Conservation (phyloP, 192 early-diverging fungal genomes). For the Haplosporangium gracile region DNA sequence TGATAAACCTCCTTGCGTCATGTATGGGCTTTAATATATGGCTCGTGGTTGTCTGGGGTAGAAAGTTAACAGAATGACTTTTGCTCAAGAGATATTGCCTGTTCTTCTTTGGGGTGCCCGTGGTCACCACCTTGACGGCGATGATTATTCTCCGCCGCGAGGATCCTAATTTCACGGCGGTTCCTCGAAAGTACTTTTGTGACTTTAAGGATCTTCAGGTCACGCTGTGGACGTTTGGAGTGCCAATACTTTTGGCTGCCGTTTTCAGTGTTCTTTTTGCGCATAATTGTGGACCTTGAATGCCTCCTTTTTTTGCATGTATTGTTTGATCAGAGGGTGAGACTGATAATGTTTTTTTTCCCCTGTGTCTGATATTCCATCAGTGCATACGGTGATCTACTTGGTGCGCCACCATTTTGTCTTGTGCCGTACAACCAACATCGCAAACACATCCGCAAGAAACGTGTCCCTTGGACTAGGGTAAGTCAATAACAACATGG, state of each 20-base stretch:
- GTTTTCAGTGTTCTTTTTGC: slow-evolving; percentile 13
- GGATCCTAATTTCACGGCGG: slow-evolving; percentile 7
- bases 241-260: slow-evolving; percentile 20
- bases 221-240: slow-evolving; percentile 11
- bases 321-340: neutral
- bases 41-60: slow-evolving; percentile 22
- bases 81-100: slow-evolving; percentile 39
- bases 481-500: neutral
- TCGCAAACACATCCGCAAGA: neutral
- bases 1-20: slow-evolving; percentile 11
- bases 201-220: slow-evolving; percentile 17
- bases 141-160: slow-evolving; percentile 18
- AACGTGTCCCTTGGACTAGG: slow-evolving; percentile 12
- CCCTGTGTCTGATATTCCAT: neutral
- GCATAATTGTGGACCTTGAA: neutral
- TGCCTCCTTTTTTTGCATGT: neutral
- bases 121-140: slow-evolving; percentile 3
- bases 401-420: slow-evolving; percentile 7
- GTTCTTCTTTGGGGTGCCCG: slow-evolving; percentile 23
- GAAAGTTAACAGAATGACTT: slow-evolving; percentile 13
- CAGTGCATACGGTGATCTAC: slow-evolving; percentile 8
- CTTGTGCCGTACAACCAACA: slow-evolving; percentile 9
- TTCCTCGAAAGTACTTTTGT: slow-evolving; percentile 30
- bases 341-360: neutral
- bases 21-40: slow-evolving; percentile 44